Base-by-base conservation (phyloP, 768 basidiomycete genomes). In the Gymnopilus junonius region DNA sequence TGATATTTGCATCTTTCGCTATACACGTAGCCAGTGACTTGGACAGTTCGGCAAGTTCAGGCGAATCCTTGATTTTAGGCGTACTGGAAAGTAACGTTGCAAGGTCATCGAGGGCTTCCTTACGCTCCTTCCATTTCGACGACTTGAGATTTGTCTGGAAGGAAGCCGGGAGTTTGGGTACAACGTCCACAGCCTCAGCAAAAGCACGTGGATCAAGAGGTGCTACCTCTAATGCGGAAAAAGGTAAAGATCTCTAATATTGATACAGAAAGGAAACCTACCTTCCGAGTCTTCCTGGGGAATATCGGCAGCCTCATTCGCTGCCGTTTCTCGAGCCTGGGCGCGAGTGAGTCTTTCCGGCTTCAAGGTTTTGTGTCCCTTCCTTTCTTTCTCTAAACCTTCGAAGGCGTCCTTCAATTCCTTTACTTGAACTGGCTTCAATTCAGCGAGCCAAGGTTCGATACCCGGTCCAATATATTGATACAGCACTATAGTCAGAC, bases 101-200 rank as follows among this genome's bases (percentile, higher is more conserved):
- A 23, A 97, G 82, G 27, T 94, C 93, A 66, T 97, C 95, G 32
- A 99, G 80, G 2, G 86, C 92, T 69, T 96, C 93, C 71, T 98
- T 95, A 40, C 94, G 87, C 67, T 99, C 97, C 72, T 99, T 99
- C 97, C 97, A 99, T 76, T 99, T 98, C 0, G 94, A 88, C 4
- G 97, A 99, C 23, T 88, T 85, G 54, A 99, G 82, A 55, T 84
- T 80, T 2, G 88, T 80, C 61, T 92, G 87, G 63, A 98, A 81
- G 59, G 89, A 88, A 2, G 86, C 73, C 0, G 97, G 92, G 43
- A 98, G 82, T 66, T 90, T 90, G 2, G 87, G 75, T 21, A 89
- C 80, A 59, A 97, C 87, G 71, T 95, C 86, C 40, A 94, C 87
- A 14, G 90, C 88, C 70, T 97, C 94, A 3, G 91, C 87, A 65